Base-by-base conservation (phyloP, 306 rosid species). In the Carpinus fangiana region DNA sequence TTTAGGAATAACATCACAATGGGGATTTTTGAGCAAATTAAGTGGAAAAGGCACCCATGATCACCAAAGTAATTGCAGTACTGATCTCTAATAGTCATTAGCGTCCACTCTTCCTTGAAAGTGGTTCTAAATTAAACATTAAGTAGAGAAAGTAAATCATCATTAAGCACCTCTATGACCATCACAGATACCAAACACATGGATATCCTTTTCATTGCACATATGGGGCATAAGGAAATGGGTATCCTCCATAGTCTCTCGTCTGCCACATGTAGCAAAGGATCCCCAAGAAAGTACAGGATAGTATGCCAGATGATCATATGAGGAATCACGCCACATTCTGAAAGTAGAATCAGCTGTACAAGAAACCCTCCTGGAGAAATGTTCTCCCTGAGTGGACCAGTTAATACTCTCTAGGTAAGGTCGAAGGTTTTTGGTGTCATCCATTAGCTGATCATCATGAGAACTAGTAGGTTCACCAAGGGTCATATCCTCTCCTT, bases 211-310 rank as follows among this genome's bases (percentile, higher is more conserved):
- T 85, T 88, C 90, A 77, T 80, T 74, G 74, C 87, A 81, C 78
- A 91, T 23, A 71, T 79, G 84, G 47, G 96, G 98, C 74, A 87
- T 83, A 75, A 93, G 84, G 76, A 92, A 92, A 93, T 91, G 93
- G 18, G 93, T 85, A 75, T 95, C 98, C 93, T 95, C 98, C 98
- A 91, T 93, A 28, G 89, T 81, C 89, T 95, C 98, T 87, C 98
- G 87, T 88, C 91, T 89, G 64, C 98, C 98, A 64, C 97, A 85
- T 48, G 98, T 90, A 65, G 98, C 93, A 80, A 87, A 92, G 79
- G 98, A 95, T 81, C 98, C 98, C 90, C 92, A 90, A 61, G 97
- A 88, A 74, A 95, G 90, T 80, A 71, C 60, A 65, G 98, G 98
- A 78, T 46, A 73, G 84, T 92, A 88, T 43, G 75, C 87, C 71